A percentile compares a stretch with the other conserved stretches of the same genome.
Evolutionary conservation across 2,329 filamentous ascomycete species (phyloP).

Genomic region (Hypoxylon sp.): DNA sequence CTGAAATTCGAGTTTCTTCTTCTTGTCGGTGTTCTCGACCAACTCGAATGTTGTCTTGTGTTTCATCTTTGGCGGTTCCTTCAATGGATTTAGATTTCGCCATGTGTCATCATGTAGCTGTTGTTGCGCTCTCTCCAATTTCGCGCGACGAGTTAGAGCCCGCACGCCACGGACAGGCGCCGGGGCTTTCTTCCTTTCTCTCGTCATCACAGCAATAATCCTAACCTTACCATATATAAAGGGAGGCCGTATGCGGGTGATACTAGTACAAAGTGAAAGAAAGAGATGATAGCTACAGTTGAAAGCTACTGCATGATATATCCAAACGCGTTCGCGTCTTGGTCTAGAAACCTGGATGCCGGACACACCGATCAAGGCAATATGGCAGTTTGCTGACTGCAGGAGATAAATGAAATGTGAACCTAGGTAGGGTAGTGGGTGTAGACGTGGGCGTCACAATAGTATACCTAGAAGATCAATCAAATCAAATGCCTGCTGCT

Average conservation of each 20-base stretch:
- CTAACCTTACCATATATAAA: conserved; percentile 56
- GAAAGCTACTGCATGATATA: conserved; percentile 50
- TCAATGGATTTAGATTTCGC: conserved; percentile 53
- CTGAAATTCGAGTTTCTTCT: conserved; percentile 74
- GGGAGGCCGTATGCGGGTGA: conserved; percentile 34
- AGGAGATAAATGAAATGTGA: conserved; percentile 21
- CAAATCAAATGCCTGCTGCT: conserved; percentile 34
- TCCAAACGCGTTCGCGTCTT: conserved; percentile 46
- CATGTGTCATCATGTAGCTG: conserved; percentile 48
- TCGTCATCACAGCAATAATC: conserved; percentile 52
- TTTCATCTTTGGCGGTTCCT: conserved; percentile 63
- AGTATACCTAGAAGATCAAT: conserved; percentile 30
- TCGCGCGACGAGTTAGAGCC: conserved; percentile 51
- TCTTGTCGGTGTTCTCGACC: conserved; percentile 75
- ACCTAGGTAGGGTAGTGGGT: conserved; percentile 30
- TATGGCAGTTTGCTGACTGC: conserved; percentile 35
- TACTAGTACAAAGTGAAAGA: conserved; percentile 42
- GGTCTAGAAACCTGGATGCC: conserved; percentile 41
- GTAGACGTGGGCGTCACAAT: conserved; percentile 23
- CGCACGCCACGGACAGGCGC: conserved; percentile 48
- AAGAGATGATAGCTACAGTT: conserved; percentile 45
- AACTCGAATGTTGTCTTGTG: conserved; percentile 76
- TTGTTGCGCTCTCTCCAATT: conserved; percentile 51
- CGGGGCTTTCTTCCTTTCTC: conserved; percentile 54
- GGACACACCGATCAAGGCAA: conserved; percentile 40